Evolutionary conservation across 148 eudicot genomes (phyloP).

Genomic region (Cornus kousa): DNA sequence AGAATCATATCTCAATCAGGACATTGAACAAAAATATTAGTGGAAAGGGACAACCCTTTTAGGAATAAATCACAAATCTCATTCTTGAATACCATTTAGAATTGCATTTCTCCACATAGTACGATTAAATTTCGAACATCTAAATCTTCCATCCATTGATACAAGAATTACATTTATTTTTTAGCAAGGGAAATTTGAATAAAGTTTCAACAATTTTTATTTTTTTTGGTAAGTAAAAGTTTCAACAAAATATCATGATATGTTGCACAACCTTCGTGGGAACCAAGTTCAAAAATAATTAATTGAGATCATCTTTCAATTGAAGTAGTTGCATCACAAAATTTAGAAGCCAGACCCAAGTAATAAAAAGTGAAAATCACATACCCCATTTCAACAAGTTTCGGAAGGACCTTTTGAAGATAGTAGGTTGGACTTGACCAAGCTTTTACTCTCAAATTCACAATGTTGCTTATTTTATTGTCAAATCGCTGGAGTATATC

Average conservation of each 20-base stretch:
- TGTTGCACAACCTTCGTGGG: neutral
- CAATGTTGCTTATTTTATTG: constrained; percentile 86
- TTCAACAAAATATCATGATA: neutral
- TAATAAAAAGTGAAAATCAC: constrained; percentile 12
- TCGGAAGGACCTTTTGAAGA: constrained; percentile 83
- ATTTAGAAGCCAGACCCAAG: constrained; percentile 4
- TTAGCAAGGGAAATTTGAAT: too few species aligned
- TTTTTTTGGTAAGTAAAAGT: too few species aligned
- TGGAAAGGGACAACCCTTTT: too few species aligned
- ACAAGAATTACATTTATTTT: too few species aligned
- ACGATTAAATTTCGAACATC: too few species aligned
- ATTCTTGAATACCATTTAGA: too few species aligned
- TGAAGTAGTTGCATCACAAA: neutral
- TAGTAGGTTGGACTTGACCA: constrained; percentile 95
- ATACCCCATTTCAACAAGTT: constrained; percentile 73
- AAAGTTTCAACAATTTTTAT: too few species aligned
- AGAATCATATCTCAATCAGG: too few species aligned
- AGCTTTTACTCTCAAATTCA: constrained; percentile 88
- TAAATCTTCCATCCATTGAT: too few species aligned
- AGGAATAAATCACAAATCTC: too few species aligned
- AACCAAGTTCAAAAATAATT: neutral
- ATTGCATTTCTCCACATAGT: too few species aligned
- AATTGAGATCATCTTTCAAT: neutral
- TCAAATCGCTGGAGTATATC: constrained; percentile 72
- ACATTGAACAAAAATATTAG: too few species aligned